A percentile compares a stretch with the other conserved stretches of the same genome.
These are phyloP conservation scores for Parachaetomium inaequale DNA, from an alignment of 495 filamentous ascomycete species.

Conservation along the genomic window DNA sequence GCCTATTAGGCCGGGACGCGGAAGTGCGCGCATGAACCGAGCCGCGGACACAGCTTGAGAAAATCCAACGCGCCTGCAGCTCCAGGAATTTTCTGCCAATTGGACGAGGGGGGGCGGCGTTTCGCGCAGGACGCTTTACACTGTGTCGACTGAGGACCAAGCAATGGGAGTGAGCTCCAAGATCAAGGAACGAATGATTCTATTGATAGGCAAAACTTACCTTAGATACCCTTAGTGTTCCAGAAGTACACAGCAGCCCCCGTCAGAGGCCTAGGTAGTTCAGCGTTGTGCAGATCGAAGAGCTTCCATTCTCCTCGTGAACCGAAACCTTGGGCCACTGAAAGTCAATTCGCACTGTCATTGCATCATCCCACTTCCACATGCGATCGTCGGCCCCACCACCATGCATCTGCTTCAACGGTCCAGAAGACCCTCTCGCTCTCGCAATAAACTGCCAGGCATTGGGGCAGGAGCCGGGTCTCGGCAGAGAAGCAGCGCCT, in stretches of 20 bases:
- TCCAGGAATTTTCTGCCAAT: conserved; percentile 1
- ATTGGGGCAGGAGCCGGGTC: neutral
- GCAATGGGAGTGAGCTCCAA: too few species aligned
- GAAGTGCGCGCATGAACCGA: neutral
- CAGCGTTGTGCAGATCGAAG: too few species aligned
- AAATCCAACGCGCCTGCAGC: conserved; percentile 14
- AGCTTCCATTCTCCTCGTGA: too few species aligned
- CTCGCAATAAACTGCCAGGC: neutral
- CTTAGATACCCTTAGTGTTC: too few species aligned
- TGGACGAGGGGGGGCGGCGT: neutral
- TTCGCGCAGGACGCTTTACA: too few species aligned
- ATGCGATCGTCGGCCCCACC: conserved; percentile 1
- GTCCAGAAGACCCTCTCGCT: conserved; percentile 10
- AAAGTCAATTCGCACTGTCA: conserved; percentile 18
- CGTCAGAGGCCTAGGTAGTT: too few species aligned
- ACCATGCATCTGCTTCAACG: neutral
- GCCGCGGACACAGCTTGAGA: too few species aligned
- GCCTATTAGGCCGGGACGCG: neutral
- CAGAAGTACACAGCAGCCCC: too few species aligned
- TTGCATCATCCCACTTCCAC: conserved; percentile 9
- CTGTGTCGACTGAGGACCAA: too few species aligned
- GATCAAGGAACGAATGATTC: too few species aligned
- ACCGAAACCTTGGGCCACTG: neutral
- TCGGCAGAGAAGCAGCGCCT: neutral
- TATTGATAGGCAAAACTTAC: too few species aligned